Base-by-base conservation (phyloP, 2,329 filamentous ascomycete genomes). In the Penicillium brasilianum region DNA sequence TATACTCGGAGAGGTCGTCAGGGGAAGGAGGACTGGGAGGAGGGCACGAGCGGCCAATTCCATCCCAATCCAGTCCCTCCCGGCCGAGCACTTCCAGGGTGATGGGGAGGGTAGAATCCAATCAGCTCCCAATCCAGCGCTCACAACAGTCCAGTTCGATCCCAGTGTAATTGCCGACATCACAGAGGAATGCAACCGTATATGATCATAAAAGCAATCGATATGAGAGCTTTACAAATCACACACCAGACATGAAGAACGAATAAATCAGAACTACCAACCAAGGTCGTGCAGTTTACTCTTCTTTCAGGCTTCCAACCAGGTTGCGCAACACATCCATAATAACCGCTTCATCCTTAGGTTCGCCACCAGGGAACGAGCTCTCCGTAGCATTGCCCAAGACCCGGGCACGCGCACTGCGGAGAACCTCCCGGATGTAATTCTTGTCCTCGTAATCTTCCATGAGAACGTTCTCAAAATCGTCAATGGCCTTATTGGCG, bases 371-470 rank as follows among this genome's bases (percentile, higher is more conserved):
- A 20, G 77, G 74, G 67, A 80, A 78, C 10, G 77, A 79, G 57
- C 77, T 79, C 57, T 78, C 76, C 22, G 74, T 73, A 6, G 76
- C 76, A 56, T 74, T 69, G 30, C 76, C 77, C 6, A 80, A 58
- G 16, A 75, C 77, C 16, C 77, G 75, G 51, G 77, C 76, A 9
- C 78, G 76, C 22, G 78, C 77, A 61, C 78, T 80, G 60, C 76
- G 75, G 11, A 80, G 73, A 36, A 80, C 77, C 65, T 79, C 76
- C 28, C 76, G 76, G 64, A 80, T 79, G 62, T 80, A 80, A 57
- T 80, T 77, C 68, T 78, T 78, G 61, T 80, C 78, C 58, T 80
- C 77, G 56, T 79, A 80, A 60, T 80, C 78, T 61, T 80, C 77
- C 72, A 79, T 77, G 14, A 80, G 72, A 13, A 80, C 77, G 18